Evolutionary conservation across 495 filamentous ascomycete species (phyloP), one percentile per base, ranked within the genome.

Genomic region (Stereocaulon alpinum): DNA sequence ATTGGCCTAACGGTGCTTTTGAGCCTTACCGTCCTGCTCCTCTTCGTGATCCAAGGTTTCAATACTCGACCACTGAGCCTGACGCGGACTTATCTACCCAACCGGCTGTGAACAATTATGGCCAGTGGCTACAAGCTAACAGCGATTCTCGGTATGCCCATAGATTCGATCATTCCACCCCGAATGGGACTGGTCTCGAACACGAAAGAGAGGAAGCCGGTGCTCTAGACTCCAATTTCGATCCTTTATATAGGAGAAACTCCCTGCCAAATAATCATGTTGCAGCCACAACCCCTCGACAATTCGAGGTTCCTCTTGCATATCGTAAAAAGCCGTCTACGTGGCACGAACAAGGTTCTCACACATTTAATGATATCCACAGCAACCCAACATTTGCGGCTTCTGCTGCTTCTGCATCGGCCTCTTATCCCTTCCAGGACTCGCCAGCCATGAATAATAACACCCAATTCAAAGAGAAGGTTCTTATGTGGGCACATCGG

Each of bases 401-500:
- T 18, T 15, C 59, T 20, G 43, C 11, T 18, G 18, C 3, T 20
- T 32, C 42, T 42, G 34, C 30, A 10, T 47, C 59, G 6, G 40
- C 34, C 18, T 24, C 43, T 9, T 56, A 43, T 44, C 18, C 24
- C 17, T 27, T 17, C 30, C 52, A 50, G 22, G 29, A 57, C 10
- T 34, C 43, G 20, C 3, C 50, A 42, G 12, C 42, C 40, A 34
- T 40, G 18, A 32, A 47, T 20, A 50, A 32, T 29, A 87, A 82
- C 65, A 70, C 75, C 6, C 81, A 83, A 62, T 90, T 88, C 68
- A 87, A 86, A 62, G 92, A 96, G 68, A 87, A 85, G 62, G 82
- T 86, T 6, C 76, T 96, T 47, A 78, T 85, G 17, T 91, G 87
- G 82, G 93, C 93, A 34, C 88, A 96, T 68, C 79, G 81, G 54